phyloP scores from a whole-genome alignment of 495 filamentous ascomycete genomes.

The Talaromyces borbonicus region DNA sequence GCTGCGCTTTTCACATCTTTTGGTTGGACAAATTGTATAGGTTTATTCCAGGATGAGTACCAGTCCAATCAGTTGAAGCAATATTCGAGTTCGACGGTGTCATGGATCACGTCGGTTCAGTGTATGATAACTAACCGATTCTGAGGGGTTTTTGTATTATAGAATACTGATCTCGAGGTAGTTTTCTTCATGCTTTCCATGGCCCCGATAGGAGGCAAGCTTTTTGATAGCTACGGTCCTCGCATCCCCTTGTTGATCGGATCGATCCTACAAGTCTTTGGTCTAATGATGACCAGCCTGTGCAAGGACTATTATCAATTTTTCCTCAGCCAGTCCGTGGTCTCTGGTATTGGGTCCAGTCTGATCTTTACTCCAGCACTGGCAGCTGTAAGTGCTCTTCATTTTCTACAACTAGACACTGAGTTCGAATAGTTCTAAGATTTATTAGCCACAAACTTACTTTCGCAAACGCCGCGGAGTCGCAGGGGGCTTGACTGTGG shows the following conservation, averaged over 20 bases:
- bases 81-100: conserved; percentile 10
- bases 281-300: conserved; percentile 61
- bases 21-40: conserved; percentile 15
- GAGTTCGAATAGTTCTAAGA: conserved; percentile 57
- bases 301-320: conserved; percentile 39
- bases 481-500: conserved; percentile 26
- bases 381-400: conserved; percentile 58
- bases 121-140: neutral
- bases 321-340: conserved; percentile 30
- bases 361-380: conserved; percentile 48
- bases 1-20: conserved; percentile 2
- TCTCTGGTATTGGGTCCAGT: conserved; percentile 41
- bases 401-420: conserved; percentile 51
- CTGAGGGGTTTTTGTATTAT: neutral
- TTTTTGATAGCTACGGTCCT: conserved; percentile 71
- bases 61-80: conserved; percentile 19
- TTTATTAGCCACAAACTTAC: conserved; percentile 19
- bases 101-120: conserved; percentile 12
- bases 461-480: conserved; percentile 3
- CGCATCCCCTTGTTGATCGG: conserved; percentile 37
- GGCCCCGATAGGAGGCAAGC: conserved; percentile 53
- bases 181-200: conserved; percentile 9
- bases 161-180: neutral
- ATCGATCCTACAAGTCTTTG: conserved; percentile 54
- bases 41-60: conserved; percentile 45